phyloP scores from a whole-genome alignment of 495 filamentous ascomycete species.

The Xylaria venustula region DNA sequence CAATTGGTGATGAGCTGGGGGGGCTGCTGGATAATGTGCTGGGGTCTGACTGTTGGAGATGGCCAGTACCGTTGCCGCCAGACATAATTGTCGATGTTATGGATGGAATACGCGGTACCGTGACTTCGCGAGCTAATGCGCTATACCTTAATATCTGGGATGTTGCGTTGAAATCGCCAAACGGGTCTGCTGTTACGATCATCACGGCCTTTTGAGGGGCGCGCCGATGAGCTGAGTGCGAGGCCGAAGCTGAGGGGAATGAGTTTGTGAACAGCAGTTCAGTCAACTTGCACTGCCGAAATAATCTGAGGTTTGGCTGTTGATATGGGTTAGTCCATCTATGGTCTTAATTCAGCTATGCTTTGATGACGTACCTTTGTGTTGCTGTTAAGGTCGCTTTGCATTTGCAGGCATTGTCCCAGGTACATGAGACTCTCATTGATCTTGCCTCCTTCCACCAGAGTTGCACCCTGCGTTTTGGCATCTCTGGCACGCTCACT shows the following conservation, averaged over 20 bases:
- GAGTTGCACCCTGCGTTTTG: slow-evolving; percentile 87
- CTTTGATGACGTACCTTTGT: slow-evolving; percentile 68
- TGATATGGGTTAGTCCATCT: slow-evolving; percentile 22
- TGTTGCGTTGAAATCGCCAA: slow-evolving; percentile 94
- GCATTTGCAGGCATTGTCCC: slow-evolving; percentile 95
- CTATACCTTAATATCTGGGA: slow-evolving; percentile 95
- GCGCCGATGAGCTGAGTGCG: slow-evolving; percentile 35
- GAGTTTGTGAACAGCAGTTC: slow-evolving; percentile 96
- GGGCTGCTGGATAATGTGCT: slow-evolving; percentile 34
- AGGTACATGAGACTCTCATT: slow-evolving; percentile 98
- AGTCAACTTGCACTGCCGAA: slow-evolving; percentile 94
- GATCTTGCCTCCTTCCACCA: slow-evolving; percentile 95
- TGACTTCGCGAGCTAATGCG: slow-evolving; percentile 88
- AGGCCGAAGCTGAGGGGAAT: slow-evolving; percentile 66
- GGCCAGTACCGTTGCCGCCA: slow-evolving; percentile 35
- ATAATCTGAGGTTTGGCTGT: slow-evolving; percentile 78
- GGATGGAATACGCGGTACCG: slow-evolving; percentile 83
- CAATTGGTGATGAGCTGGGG: slow-evolving; percentile 32
- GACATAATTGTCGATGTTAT: slow-evolving; percentile 53
- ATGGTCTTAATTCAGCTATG: too few relatives aligned
- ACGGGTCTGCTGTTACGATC: slow-evolving; percentile 93
- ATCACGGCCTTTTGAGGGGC: slow-evolving; percentile 86
- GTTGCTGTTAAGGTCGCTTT: slow-evolving; percentile 71
- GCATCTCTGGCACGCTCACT: slow-evolving; percentile 91
- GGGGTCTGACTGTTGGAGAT: slow-evolving; percentile 43